Evolutionary conservation across 805 yeast species (phyloP).

Genomic region (Saccharomycopsis babjevae): DNA sequence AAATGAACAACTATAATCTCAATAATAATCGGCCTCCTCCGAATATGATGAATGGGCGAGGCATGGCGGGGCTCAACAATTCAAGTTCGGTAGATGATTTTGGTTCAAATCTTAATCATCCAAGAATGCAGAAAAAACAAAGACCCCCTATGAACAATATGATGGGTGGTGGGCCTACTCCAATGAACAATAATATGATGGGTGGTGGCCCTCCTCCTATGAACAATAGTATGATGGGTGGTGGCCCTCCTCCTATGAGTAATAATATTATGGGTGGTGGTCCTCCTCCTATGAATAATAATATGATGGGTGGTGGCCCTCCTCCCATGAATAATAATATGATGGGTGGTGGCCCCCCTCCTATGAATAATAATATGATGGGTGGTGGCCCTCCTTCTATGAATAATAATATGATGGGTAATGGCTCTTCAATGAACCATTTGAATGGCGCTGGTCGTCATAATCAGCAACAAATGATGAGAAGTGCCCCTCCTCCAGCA

Average conservation of each 20-base stretch:
- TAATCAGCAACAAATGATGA: neutral
- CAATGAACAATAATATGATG: neutral
- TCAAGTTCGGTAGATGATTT: neutral
- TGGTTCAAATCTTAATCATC: neutral
- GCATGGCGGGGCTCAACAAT: neutral
- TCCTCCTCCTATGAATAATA: neutral
- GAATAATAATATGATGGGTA: neutral
- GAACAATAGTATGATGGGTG: neutral
- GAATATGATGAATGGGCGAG: neutral
- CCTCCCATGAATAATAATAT: too few species aligned
- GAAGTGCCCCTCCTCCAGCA: neutral
- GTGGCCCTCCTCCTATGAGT: neutral
- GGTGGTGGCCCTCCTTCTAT: neutral
- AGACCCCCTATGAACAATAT: neutral
- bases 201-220: neutral
- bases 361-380: neutral
- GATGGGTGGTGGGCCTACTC: neutral
- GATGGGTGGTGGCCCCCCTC: neutral
- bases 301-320: neutral
- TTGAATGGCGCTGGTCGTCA: slow-evolving; percentile 1
- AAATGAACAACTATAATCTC: neutral
- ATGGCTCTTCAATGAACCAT: neutral
- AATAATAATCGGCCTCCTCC: neutral
- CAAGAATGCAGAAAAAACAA: neutral
- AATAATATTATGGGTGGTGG: too few species aligned